A percentile compares a stretch with the other conserved stretches of the same genome.
These are phyloP conservation scores for Mycena vulgaris DNA, from an alignment of 768 basidiomycete species.

Conservation along the genomic window DNA sequence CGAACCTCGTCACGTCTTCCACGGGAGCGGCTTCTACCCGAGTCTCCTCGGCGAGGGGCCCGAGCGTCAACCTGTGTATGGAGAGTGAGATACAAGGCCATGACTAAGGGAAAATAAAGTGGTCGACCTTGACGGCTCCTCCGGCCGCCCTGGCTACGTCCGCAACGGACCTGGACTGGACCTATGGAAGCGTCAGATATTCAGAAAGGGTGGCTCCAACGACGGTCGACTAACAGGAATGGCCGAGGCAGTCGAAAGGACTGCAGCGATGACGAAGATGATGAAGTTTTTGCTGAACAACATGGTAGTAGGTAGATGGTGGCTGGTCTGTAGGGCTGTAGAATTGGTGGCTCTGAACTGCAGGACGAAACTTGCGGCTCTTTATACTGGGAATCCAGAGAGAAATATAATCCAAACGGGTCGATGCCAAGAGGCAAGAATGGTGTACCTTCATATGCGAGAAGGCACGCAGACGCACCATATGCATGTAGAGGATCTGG, in stretches of 20 bases:
- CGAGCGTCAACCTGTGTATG: slow-evolving; percentile 15
- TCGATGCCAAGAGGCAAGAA: slow-evolving; percentile 18
- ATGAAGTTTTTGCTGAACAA: slow-evolving; percentile 31
- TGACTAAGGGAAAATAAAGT: not conserved
- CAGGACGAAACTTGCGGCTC: not conserved
- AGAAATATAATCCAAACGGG: slow-evolving; percentile 28
- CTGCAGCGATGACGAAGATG: slow-evolving; percentile 30
- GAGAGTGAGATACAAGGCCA: not conserved
- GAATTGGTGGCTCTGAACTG: slow-evolving; percentile 8
- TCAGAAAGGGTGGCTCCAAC: no score
- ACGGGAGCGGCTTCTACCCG: slow-evolving; percentile 20
- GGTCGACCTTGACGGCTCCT: slow-evolving; percentile 8
- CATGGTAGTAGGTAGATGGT: slow-evolving; percentile 9
- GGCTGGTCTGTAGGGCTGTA: slow-evolving; percentile 3
- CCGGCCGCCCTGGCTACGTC: slow-evolving; percentile 4
- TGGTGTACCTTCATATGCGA: not conserved
- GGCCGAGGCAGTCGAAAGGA: slow-evolving; percentile 27
- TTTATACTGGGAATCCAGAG: slow-evolving; percentile 24
- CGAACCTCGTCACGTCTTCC: slow-evolving; percentile 19
- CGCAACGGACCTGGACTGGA: not conserved
- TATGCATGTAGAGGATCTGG: no score
- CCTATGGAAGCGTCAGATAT: not conserved
- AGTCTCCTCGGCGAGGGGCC: slow-evolving; percentile 22
- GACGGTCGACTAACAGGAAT: slow-evolving; percentile 9
- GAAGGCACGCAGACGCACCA: not conserved